Evolutionary conservation across 495 filamentous ascomycete species (phyloP), one percentile per base, ranked within the genome.

Genomic region (Letharia lupina): DNA sequence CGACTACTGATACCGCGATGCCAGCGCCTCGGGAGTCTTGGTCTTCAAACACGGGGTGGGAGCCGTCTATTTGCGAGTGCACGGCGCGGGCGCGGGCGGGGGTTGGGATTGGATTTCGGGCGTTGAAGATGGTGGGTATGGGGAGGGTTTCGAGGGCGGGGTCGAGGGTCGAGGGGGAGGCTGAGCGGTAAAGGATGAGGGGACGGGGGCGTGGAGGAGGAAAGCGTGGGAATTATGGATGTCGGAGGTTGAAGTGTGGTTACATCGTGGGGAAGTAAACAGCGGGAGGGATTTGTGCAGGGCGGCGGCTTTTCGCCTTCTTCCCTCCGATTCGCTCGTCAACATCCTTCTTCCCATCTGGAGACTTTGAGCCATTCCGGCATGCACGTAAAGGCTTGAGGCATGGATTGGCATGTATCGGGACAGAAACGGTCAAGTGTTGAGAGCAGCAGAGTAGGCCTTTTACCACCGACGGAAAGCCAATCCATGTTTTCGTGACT

Each of bases 61-160:
- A 28, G 23, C 23, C 23, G 23, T 28, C 23, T 28, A 28, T 28
- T 28, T 5, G 23, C 81, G 73, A 73, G 81, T 86, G 40, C 84
- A 71, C 37, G 80, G 60, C 6, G 31, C n/a, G 40, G 31, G 70
- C 75, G 41, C 76, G 23, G 23, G 23, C 4, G 70, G 73, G 44
- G 18, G 71, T 72, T 64, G 81, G 23, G 23, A 1, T 28, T 28
- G 75, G 31, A 82, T 75, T 67, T 88, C 82, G 35, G 74, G 67
- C 3, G 75, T 91, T 87, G 67, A 83, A 90, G 48, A 90, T 80
- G 41, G 81, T 78, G 20, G 76, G 80, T 68, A 91, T 83, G 9
- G 81, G 79, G 13, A 91, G 74, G 8, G 71, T n/a, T n/a, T n/a
- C n/a, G n/a, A n/a, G 67, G 18, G 75, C 74, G 5, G 68, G 9